Evolutionary conservation across 1,139 yeast genomes (phyloP).

Genomic region (Wickerhamiella pararugosa): DNA sequence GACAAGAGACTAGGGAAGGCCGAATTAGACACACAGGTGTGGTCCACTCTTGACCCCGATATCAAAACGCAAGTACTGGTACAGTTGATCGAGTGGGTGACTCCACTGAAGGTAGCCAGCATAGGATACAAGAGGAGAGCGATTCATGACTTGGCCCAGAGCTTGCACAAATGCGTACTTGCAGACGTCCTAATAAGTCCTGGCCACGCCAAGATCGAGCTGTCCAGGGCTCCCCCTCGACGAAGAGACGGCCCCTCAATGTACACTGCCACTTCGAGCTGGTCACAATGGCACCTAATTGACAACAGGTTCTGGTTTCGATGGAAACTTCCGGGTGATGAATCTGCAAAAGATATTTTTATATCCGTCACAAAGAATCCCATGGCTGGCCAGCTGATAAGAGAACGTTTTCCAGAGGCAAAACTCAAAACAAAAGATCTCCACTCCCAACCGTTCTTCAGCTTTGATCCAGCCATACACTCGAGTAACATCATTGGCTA

Average conservation of each 20-base stretch:
- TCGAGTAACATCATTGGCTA: constrained; percentile 11
- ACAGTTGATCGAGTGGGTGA: neutral
- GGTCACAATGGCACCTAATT: constrained; percentile 18
- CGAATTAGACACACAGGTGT: constrained; percentile 9
- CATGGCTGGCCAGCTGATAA: neutral
- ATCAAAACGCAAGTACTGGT: neutral
- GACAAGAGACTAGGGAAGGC: constrained; percentile 6
- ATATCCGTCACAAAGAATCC: neutral
- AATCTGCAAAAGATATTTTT: neutral
- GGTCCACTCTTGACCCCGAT: neutral
- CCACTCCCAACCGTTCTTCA: constrained; percentile 11
- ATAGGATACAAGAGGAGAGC: constrained; percentile 8
- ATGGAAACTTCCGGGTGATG: constrained; percentile 9
- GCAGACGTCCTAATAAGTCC: neutral
- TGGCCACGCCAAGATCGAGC: neutral
- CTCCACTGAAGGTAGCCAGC: constrained; percentile 9
- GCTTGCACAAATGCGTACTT: neutral
- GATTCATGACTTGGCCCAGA: neutral
- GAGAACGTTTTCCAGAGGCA: neutral
- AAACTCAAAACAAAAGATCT: neutral
- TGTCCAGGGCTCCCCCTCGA: constrained; percentile 5
- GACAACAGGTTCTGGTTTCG: constrained; percentile 22
- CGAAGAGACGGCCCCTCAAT: constrained; percentile 1
- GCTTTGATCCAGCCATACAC: constrained; percentile 9
- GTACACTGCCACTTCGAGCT: constrained; percentile 7